Evolutionary conservation across 768 basidiomycete genomes (phyloP).

Genomic region (Suillus brevipes): DNA sequence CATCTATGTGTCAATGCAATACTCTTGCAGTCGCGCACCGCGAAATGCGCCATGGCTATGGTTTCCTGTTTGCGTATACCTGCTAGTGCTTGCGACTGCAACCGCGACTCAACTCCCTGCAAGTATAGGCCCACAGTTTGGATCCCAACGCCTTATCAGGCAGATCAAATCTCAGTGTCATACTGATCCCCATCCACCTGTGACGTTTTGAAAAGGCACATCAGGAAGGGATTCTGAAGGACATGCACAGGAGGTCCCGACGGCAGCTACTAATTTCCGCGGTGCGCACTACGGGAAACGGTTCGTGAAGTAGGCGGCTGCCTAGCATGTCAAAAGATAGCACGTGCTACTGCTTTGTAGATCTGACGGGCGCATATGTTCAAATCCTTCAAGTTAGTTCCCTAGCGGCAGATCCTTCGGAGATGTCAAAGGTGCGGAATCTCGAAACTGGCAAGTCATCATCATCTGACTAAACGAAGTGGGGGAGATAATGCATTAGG

Average conservation of each 20-base stretch:
- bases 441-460: neutral
- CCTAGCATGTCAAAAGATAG: neutral
- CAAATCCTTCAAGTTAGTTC: neutral
- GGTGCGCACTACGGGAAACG: neutral
- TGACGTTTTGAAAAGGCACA: too few species aligned
- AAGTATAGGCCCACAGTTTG: too few species aligned
- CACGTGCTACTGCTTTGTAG: neutral
- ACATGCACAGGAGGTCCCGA: too few species aligned
- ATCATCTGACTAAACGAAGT: neutral
- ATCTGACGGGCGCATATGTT: neutral
- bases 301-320: neutral
- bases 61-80: too few species aligned
- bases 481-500: neutral
- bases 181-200: too few species aligned
- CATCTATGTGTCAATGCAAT: too few species aligned
- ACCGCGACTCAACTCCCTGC: too few species aligned
- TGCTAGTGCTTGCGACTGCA: too few species aligned
- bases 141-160: too few species aligned
- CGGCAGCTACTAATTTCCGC: neutral
- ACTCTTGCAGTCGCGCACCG: neutral
- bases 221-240: too few species aligned
- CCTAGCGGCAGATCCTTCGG: neutral
- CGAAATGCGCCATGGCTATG: neutral
- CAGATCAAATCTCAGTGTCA: neutral
- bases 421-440: neutral